A percentile compares a stretch with the other conserved stretches of the same genome.
These are phyloP conservation scores for Dissoconium aciculare DNA, from an alignment of 2,329 filamentous ascomycete genomes.

Conservation along the genomic window DNA sequence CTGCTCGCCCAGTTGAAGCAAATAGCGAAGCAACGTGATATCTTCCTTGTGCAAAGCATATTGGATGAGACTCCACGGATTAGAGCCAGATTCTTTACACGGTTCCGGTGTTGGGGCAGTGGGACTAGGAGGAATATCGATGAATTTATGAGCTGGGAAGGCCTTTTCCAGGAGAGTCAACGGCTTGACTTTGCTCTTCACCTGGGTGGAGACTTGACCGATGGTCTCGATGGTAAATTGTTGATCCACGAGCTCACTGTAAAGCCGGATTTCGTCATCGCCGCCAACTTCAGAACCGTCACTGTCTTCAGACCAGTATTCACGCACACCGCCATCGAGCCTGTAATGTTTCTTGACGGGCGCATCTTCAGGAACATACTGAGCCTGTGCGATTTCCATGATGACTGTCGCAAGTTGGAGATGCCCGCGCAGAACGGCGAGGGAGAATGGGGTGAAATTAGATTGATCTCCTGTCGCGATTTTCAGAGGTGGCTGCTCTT, in stretches of 20 bases:
- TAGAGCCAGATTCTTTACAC: neutral
- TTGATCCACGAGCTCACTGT: slow-evolving; percentile 43
- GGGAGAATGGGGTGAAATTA: slow-evolving; percentile 46
- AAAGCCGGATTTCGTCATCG: slow-evolving; percentile 25
- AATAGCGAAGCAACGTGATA: slow-evolving; percentile 36
- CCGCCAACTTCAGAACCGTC: slow-evolving; percentile 25
- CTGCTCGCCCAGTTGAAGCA: slow-evolving; percentile 41
- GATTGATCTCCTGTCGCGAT: slow-evolving; percentile 43
- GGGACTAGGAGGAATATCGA: neutral
- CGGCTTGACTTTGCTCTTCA: slow-evolving; percentile 49
- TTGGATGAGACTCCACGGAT: slow-evolving; percentile 17
- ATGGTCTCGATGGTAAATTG: slow-evolving; percentile 64
- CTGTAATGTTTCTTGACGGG: slow-evolving; percentile 9
- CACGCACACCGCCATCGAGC: slow-evolving; percentile 14
- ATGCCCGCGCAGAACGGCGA: slow-evolving; percentile 54
- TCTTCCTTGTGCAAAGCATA: slow-evolving; percentile 36
- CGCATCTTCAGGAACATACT: slow-evolving; percentile 37
- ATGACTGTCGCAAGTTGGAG: slow-evolving; percentile 48
- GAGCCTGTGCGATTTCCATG: slow-evolving; percentile 53
- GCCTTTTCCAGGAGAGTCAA: slow-evolving; percentile 14
- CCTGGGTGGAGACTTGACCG: slow-evolving; percentile 51
- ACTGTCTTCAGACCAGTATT: no score
- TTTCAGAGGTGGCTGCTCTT: slow-evolving; percentile 45
- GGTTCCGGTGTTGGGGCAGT: no score
- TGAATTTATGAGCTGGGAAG: neutral